Evolutionary conservation across 768 basidiomycete genomes (phyloP), one percentile per base, ranked within the genome.

Genomic region (Trametes cubensis): DNA sequence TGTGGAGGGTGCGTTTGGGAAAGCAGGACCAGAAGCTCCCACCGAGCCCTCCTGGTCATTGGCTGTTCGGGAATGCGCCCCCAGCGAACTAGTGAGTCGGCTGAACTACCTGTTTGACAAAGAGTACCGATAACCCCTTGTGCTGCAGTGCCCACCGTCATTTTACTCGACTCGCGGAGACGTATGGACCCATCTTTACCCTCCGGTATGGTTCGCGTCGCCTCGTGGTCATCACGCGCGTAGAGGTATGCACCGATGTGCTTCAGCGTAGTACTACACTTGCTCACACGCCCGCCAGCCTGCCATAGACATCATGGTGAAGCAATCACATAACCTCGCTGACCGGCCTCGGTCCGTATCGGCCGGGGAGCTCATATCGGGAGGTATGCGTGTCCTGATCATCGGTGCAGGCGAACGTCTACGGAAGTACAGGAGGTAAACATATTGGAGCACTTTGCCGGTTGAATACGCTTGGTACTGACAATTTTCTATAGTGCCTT

Each of bases 141-240:
- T 4, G 13, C 21, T 30, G 40, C 48, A 59, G 64, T 23, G 55
- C 45, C 6, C 51, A 55, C 23, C 61, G 52, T 6, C 54, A 65
- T 21, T 69, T 55, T 56, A 81, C 84, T 40, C 79, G 83, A 63
- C 86, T 85, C 82, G 80, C 82, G 7, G 78, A 85, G 67, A 69
- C 80, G 63, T 88, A 88, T 63, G 87, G 87, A 0, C 83, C 86
- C 0, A 76, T 88, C 8, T 85, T 87, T 65, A 80, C 83, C 0
- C 70, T 88, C 2, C 78, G 82, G 0, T 75, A 83, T 58, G 86
- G 87, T 1, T 72, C 72, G 11, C 76, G 74, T 2, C 58, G 55
- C 11, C 75, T 78, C 46, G 70, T 83, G 58, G 75, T 86, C 48
- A 76, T 85, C 28, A 81, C 82, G 0, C 74, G 83, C 3, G 58